Evolutionary conservation across 345 rosid genomes (phyloP).

Genomic region (Eucalyptus tenuipes): DNA sequence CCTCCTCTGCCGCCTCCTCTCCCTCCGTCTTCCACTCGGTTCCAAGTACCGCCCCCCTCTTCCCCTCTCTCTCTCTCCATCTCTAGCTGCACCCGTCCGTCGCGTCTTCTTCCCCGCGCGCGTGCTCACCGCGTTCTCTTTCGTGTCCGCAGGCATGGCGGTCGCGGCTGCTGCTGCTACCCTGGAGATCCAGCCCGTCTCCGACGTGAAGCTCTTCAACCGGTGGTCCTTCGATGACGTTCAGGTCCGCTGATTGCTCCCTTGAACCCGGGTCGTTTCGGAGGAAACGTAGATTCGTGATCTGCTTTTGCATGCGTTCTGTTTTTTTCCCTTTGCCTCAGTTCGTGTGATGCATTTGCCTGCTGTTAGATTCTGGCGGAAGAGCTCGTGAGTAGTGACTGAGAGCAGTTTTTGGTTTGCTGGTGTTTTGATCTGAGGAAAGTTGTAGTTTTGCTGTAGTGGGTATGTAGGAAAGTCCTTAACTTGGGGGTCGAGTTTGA

Average conservation of each 20-base stretch:
- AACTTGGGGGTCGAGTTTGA: not conserved
- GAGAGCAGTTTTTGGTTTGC: not conserved
- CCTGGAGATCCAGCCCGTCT: conserved; percentile 3
- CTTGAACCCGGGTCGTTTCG: not conserved
- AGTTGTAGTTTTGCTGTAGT: not conserved
- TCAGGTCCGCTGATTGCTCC: conserved; percentile 19
- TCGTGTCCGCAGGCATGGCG: conserved; percentile 9
- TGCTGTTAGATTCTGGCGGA: not conserved
- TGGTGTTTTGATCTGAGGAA: not conserved
- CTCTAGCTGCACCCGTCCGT: not conserved
- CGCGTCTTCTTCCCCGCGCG: not conserved
- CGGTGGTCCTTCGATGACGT: conserved; percentile 81
- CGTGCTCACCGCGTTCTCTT: not conserved
- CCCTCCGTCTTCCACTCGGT: not conserved
- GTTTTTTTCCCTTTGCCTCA: not conserved
- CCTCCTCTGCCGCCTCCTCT: not conserved
- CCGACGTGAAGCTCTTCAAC: conserved; percentile 76
- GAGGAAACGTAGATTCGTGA: not conserved
- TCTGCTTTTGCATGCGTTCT: not conserved
- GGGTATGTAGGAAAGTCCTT: not conserved
- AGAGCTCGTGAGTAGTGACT: not conserved
- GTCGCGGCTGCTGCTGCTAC: not conserved
- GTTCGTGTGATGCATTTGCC: not conserved
- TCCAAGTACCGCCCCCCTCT: not conserved
- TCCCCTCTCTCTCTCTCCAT: not conserved